These are phyloP conservation scores for Inga oerstediana DNA, from an alignment of 306 rosid genomes.

Conservation along the genomic window DNA sequence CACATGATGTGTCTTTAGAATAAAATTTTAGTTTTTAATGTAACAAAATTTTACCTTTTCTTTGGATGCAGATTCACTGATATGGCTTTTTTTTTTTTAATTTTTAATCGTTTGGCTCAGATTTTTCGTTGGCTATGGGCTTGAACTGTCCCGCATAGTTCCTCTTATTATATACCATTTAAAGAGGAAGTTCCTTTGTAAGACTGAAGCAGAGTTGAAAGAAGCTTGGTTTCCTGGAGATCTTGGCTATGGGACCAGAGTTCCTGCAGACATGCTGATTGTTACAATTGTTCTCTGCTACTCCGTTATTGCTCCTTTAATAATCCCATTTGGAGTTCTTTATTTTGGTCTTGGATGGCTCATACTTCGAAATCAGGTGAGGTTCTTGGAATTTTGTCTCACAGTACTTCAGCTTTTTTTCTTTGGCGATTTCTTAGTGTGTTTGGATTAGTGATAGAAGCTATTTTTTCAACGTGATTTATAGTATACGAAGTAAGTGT, in stretches of 20 bases:
- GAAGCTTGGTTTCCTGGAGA: conserved; percentile 93
- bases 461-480: too few relatives aligned
- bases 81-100: not conserved
- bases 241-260: conserved; percentile 78
- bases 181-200: conserved; percentile 85
- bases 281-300: conserved; percentile 80
- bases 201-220: conserved; percentile 83
- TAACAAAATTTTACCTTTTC: not conserved
- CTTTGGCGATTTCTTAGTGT: not conserved
- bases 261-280: conserved; percentile 83
- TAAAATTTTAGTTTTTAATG: too few relatives aligned
- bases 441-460: not conserved
- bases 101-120: conserved; percentile 41
- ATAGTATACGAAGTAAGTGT: too few relatives aligned
- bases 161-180: conserved; percentile 88
- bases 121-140: conserved; percentile 93
- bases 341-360: conserved; percentile 95
- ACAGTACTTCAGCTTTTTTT: not conserved
- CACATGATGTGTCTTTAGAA: not conserved
- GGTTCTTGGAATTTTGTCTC: not conserved
- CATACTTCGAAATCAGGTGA: conserved; percentile 90
- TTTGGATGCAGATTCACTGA: conserved; percentile 17
- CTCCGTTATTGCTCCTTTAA: conserved; percentile 83
- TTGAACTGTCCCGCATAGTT: conserved; percentile 81
- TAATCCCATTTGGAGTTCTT: conserved; percentile 79